Evolutionary conservation across 495 filamentous ascomycete species (phyloP).

Genomic region (Xylaria intraflava): DNA sequence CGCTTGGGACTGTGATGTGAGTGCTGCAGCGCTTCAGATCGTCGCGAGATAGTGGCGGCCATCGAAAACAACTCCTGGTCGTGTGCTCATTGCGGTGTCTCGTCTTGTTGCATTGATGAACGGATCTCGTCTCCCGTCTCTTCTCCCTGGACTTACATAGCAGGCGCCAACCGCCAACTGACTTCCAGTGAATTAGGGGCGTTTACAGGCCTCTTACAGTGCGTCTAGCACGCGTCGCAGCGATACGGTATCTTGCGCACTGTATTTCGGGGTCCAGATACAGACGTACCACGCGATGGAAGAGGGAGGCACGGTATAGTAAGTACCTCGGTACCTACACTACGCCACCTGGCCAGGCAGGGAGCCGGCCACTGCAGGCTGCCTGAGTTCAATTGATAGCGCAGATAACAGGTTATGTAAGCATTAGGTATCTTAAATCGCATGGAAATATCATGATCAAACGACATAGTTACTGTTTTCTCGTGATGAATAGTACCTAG

Average conservation of each 20-base stretch:
- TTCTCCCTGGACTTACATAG: conserved; percentile 5
- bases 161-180: conserved; percentile 1
- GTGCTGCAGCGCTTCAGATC: conserved; percentile 30
- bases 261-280: background rate
- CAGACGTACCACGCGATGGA: too few relatives aligned
- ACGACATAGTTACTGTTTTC: too few relatives aligned
- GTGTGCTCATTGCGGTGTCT: conserved; percentile 25
- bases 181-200: conserved; percentile 11
- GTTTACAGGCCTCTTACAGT: background rate
- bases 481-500: too few relatives aligned
- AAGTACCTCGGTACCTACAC: too few relatives aligned
- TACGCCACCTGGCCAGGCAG: too few relatives aligned
- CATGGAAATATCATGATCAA: too few relatives aligned
- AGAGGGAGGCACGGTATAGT: too few relatives aligned
- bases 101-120: conserved; percentile 7
- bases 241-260: background rate
- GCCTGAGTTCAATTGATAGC: too few relatives aligned
- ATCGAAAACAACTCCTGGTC: conserved; percentile 18
- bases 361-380: too few relatives aligned
- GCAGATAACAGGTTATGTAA: too few relatives aligned
- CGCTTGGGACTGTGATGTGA: conserved; percentile 7
- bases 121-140: background rate
- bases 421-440: too few relatives aligned
- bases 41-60: conserved; percentile 30
- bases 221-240: background rate